A percentile compares a stretch with the other conserved stretches of the same genome.
Conservation (phyloP, 2,329 filamentous ascomycete species). For the Penicillium sp. region DNA sequence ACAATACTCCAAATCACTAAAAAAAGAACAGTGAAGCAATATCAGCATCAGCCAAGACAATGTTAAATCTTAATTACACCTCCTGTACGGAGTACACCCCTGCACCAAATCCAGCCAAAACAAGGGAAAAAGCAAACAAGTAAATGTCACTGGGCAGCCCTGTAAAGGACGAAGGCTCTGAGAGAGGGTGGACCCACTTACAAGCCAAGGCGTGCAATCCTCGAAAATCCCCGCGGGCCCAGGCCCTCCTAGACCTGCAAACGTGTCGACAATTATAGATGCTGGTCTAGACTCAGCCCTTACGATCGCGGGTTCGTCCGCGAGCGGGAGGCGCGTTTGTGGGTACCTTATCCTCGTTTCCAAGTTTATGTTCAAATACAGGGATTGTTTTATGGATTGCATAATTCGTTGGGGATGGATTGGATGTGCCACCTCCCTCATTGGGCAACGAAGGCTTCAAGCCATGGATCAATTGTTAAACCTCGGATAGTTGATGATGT, state of each 20-base stretch:
- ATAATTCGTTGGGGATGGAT: not conserved
- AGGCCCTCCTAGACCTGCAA: slow-evolving; percentile 29
- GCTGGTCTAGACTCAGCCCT: slow-evolving; percentile 29
- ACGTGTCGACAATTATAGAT: slow-evolving; percentile 14
- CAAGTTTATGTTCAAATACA: not conserved
- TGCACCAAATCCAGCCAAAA: not conserved
- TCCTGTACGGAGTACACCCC: not conserved
- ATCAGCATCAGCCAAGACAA: not conserved
- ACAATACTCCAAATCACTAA: not conserved
- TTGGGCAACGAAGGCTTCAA: not conserved
- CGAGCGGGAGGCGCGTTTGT: not conserved
- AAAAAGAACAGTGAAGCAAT: not conserved
- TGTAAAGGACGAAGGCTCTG: slow-evolving; percentile 12
- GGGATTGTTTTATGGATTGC: not conserved
- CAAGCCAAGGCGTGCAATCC: not conserved
- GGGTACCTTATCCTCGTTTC: not conserved
- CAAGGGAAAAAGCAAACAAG: not conserved
- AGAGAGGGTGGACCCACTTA: not conserved
- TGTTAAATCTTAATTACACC: not conserved
- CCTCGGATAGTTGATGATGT: not conserved
- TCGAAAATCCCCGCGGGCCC: slow-evolving; percentile 27
- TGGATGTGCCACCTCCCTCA: not conserved
- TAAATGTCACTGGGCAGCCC: not conserved
- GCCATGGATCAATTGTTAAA: not conserved
- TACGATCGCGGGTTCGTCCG: slow-evolving; percentile 15